Conservation (phyloP, 2,329 filamentous ascomycete species). For the Trichoderma atrobrunneum region DNA sequence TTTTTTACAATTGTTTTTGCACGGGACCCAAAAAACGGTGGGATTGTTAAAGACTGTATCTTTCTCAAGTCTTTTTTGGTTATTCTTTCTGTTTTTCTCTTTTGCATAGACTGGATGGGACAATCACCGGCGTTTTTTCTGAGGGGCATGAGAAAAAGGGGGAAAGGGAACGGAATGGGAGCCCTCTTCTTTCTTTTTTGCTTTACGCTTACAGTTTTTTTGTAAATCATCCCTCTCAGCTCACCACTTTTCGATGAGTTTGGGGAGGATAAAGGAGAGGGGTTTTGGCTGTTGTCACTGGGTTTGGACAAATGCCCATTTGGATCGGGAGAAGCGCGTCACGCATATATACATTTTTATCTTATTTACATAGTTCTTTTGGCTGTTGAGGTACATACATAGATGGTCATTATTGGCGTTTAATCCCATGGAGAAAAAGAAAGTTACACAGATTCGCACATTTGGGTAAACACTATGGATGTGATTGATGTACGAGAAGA, state of each 20-base stretch:
- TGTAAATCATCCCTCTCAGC: neutral
- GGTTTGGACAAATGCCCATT: neutral
- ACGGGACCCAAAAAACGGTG: neutral
- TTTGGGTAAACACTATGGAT: neutral
- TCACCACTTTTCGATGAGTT: neutral
- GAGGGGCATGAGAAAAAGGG: neutral
- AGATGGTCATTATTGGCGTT: neutral
- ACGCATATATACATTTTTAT: neutral
- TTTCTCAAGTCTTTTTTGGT: neutral
- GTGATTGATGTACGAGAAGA: no score
- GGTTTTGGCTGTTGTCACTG: neutral
- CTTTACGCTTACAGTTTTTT: neutral
- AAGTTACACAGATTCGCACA: neutral
- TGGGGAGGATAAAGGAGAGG: neutral
- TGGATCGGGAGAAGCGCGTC: neutral
- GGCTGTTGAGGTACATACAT: neutral
- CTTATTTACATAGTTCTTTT: neutral
- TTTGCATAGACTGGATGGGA: constrained; percentile 14
- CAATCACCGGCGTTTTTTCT: constrained; percentile 6
- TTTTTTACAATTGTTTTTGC: neutral
- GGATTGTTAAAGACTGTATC: constrained; percentile 16
- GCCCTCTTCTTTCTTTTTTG: neutral
- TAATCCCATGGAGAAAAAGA: neutral
- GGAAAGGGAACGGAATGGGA: neutral
- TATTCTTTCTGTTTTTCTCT: neutral